These are phyloP conservation scores for Sporothrix schenckii DNA, from an alignment of 2,329 filamentous ascomycete genomes.

Conservation along the genomic window DNA sequence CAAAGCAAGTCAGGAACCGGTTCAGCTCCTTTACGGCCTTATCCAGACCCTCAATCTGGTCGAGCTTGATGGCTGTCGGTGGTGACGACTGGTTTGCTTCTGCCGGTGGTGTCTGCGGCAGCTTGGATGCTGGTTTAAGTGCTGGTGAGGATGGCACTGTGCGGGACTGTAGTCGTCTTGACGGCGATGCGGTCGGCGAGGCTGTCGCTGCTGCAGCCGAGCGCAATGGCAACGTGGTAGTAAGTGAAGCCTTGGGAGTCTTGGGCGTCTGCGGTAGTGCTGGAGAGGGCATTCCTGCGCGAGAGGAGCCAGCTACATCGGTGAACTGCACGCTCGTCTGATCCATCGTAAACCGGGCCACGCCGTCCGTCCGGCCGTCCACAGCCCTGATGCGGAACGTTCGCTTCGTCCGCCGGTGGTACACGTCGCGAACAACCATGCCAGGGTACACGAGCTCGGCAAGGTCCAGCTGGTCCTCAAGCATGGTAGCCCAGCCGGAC, in stretches of 20 bases:
- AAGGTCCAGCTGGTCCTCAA: slow-evolving; percentile 42
- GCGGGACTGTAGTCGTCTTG: neutral
- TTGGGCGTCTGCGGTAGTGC: slow-evolving; percentile 30
- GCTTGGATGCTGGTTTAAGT: neutral
- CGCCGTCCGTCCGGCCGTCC: slow-evolving; percentile 50
- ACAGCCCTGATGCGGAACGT: slow-evolving; percentile 64
- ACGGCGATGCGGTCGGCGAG: slow-evolving; percentile 27
- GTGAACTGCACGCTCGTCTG: slow-evolving; percentile 46
- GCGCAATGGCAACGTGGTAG: slow-evolving; percentile 23
- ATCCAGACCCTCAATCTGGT: slow-evolving; percentile 68
- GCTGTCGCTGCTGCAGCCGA: slow-evolving; percentile 20
- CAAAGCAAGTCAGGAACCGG: slow-evolving; percentile 53
- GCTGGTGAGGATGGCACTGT: slow-evolving; percentile 1
- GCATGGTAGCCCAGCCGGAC: slow-evolving; percentile 44
- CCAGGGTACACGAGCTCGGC: slow-evolving; percentile 72
- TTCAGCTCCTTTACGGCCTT: slow-evolving; percentile 69
- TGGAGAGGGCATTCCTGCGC: neutral
- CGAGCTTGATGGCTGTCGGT: slow-evolving; percentile 49
- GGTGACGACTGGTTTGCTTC: slow-evolving; percentile 26
- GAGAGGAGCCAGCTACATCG: slow-evolving; percentile 38
- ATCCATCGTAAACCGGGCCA: slow-evolving; percentile 49
- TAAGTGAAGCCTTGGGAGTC: slow-evolving; percentile 6
- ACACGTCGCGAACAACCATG: slow-evolving; percentile 68
- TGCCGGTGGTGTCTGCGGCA: neutral
- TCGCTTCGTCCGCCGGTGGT: slow-evolving; percentile 58